These are phyloP conservation scores for Myxozyma sirexii DNA, from an alignment of 805 yeast species.

Conservation along the genomic window DNA sequence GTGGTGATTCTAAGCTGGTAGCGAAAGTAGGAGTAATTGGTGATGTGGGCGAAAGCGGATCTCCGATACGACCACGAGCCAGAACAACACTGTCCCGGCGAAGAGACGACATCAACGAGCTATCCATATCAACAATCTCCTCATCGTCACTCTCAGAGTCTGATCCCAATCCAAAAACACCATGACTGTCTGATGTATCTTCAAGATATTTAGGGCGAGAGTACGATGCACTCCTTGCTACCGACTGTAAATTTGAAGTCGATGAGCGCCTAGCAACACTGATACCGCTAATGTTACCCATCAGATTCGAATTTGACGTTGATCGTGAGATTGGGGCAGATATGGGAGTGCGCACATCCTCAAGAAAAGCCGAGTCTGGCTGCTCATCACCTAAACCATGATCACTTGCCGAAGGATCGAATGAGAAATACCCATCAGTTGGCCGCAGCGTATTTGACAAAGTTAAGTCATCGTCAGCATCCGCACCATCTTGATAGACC, in stretches of 20 bases:
- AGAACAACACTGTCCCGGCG: constrained; percentile 33
- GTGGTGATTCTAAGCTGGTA: neutral
- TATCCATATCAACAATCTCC: constrained; percentile 30
- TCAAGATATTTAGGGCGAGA: constrained; percentile 12
- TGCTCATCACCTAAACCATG: constrained; percentile 1
- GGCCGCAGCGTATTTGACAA: neutral
- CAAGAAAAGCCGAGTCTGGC: constrained; percentile 8
- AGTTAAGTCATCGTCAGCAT: neutral
- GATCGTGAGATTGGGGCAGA: neutral
- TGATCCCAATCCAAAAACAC: neutral
- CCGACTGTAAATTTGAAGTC: constrained; percentile 10
- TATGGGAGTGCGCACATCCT: constrained; percentile 10
- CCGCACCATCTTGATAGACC: constrained; percentile 7
- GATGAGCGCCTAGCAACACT: constrained; percentile 12
- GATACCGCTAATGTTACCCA: neutral
- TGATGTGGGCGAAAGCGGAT: constrained; percentile 16
- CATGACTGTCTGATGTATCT: neutral
- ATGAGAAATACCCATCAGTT: constrained; percentile 1
- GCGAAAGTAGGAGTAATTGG: constrained; percentile 1
- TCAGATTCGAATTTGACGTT: neutral
- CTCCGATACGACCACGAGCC: constrained; percentile 28
- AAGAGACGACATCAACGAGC: constrained; percentile 13
- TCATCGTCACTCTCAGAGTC: constrained; percentile 22
- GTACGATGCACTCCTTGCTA: neutral
- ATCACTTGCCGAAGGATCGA: neutral